Base-by-base conservation (phyloP, 148 eudicot species). In the Fagopyrum esculentum region DNA sequence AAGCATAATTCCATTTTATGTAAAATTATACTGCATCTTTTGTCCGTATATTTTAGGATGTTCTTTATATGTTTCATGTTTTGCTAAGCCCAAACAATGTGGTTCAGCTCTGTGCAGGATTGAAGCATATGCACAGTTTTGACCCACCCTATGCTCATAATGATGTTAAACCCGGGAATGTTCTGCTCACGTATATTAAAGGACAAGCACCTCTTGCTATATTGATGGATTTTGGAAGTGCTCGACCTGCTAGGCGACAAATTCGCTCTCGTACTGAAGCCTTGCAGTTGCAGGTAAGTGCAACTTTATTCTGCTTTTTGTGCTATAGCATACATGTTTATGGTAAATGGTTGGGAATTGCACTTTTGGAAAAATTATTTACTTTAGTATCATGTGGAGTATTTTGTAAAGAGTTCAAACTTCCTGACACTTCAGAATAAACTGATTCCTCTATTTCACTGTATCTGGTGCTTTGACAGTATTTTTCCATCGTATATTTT, bases 201-300 rank as follows among this genome's bases (percentile, higher is more conserved):
- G 97, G 98, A 56, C 88, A 92, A 49, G 52, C 55, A 73, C 82
- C 92, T 72, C 98, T 89, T 71, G 90, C 97, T 22, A 83, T 86
- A 75, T 81, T 95, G 82, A 95, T 95, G 98, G 98, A 95, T 79
- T 95, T 95, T 74, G 97, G 98, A 78, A 92, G 93, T 85, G 89
- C 98, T 71, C 91, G 97, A 75, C 97, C 98, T 72, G 97, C 98
- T 59, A 86, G 89, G 77, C 92, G 81, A 83, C 91, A 95, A 84
- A 92, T 95, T 69, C 96, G 93, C 40, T 86, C 93, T 57, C 96
- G 97, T 76, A 72, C 97, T 54, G 98, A 95, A 80, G 98, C 98
- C 75, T 74, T 92, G 69, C 97, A 87, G 78, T 82, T 94, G 83
- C 97, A 94, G 96, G 98, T 92, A 45, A 44, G 4, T 70, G 73